Evolutionary conservation across 257 asterid species (phyloP), one percentile per base, ranked within the genome.

Genomic region (Ballota nigra): DNA sequence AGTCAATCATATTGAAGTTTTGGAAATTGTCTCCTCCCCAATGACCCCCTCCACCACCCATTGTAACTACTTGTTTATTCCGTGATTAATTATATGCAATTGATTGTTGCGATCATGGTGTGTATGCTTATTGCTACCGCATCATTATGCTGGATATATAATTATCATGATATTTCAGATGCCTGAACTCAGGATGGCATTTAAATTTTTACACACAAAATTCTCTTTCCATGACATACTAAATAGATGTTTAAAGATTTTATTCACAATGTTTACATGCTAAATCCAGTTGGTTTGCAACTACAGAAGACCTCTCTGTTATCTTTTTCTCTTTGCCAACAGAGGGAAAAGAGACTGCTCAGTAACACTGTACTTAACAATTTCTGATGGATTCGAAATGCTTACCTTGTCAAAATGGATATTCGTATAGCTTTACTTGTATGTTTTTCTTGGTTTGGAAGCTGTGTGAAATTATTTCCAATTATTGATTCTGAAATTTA

Each of bases 401-500:
- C 15, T 47, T 65, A 38, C 59, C 61, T 11, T 60, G 16, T 41
- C 52, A 55, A 28, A 36, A 41, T 29, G 56, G 56, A 18, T 36
- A 6, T 33, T 33, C 38, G 9, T 33, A 33, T 70, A 63, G 9
- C 33, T 59, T 55, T 55, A 38, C 7, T n/a, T 49, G 9, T 47
- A 16, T 47, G 22, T 6, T 19, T 31, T 63, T 56, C 33, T 15
- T 62, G 61, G 26, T 29, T 24, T 13, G 56, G 62, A 49, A 29
- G 43, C 45, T 66, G 22, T 38, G 13, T 31, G 47, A 64, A 61
- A 38, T 66, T 36, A 40, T 34, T 69, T 68, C 52, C 18, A 28
- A 12, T 45, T 24, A 24, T 78, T 63, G 63, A 66, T 66, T 76
- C 75, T 78, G 78, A 75, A 72, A 61, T 71, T 36, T 45, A 20